phyloP scores from a whole-genome alignment of 2,329 filamentous ascomycete genomes.

The Talaromyces atroroseus region DNA sequence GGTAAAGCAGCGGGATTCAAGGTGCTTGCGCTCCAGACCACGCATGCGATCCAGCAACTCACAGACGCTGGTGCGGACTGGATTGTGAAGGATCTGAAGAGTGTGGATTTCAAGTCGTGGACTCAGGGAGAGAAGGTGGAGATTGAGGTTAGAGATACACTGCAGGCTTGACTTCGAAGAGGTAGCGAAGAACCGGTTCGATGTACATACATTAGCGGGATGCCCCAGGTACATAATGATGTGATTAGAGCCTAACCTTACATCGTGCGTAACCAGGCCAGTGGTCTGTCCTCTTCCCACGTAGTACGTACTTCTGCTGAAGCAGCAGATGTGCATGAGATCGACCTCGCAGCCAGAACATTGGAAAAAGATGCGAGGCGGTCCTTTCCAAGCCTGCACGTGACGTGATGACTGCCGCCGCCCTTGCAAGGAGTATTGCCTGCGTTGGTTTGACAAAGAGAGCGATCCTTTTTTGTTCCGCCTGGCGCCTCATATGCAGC shows the following conservation, averaged over 20 bases:
- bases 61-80: constrained; percentile 75
- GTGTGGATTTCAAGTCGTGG: constrained; percentile 58
- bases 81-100: constrained; percentile 74
- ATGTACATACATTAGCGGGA: background rate
- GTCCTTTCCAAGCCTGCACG: background rate
- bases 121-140: constrained; percentile 53
- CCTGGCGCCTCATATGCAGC: constrained; percentile 5
- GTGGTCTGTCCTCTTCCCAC: background rate
- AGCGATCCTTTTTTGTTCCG: constrained; percentile 3
- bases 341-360: background rate
- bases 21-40: constrained; percentile 79
- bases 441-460: background rate
- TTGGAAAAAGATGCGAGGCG: background rate
- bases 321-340: constrained; percentile 2
- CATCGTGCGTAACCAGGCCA: constrained; percentile 4
- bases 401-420: background rate
- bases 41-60: constrained; percentile 69
- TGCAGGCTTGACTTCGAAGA: constrained; percentile 21
- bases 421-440: too few relatives aligned
- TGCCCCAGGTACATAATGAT: background rate
- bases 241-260: background rate
- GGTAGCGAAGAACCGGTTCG: background rate
- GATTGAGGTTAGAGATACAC: constrained; percentile 62
- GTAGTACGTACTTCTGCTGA: background rate
- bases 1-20: constrained; percentile 82